These are phyloP conservation scores for Pleurotus pulmonarius DNA, from an alignment of 768 basidiomycete genomes.

Conservation along the genomic window DNA sequence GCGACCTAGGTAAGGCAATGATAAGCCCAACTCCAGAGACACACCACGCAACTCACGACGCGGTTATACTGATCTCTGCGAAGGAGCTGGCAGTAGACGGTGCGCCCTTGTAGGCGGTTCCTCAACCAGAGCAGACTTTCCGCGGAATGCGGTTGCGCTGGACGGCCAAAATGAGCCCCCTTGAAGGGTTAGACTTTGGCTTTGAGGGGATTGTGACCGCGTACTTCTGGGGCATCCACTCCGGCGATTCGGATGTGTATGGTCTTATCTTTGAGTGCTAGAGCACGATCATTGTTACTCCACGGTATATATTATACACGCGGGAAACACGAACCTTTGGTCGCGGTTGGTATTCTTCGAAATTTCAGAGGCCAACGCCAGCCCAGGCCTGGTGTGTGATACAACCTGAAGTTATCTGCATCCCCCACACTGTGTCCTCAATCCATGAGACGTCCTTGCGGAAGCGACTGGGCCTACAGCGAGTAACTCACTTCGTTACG, in stretches of 20 bases:
- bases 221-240: constrained; percentile 89
- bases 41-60: constrained; percentile 46
- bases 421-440: constrained; percentile 64
- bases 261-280: constrained; percentile 78
- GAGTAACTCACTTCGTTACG: constrained; percentile 64
- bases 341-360: constrained; percentile 52
- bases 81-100: constrained; percentile 68
- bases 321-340: constrained; percentile 43
- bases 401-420: constrained; percentile 84
- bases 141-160: constrained; percentile 67
- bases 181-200: constrained; percentile 19
- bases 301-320: neutral
- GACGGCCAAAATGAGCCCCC: constrained; percentile 83
- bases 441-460: neutral
- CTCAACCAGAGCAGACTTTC: constrained; percentile 78
- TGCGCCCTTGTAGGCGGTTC: constrained; percentile 47
- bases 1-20: constrained; percentile 50
- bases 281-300: neutral
- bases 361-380: constrained; percentile 74
- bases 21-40: neutral
- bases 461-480: no score
- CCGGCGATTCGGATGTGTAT: constrained; percentile 87
- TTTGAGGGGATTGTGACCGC: constrained; percentile 5
- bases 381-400: constrained; percentile 78
- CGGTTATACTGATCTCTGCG: constrained; percentile 82